These are phyloP conservation scores for Phytophthora sansomeana DNA, from an alignment of 352 stramenopile species.

Conservation along the genomic window DNA sequence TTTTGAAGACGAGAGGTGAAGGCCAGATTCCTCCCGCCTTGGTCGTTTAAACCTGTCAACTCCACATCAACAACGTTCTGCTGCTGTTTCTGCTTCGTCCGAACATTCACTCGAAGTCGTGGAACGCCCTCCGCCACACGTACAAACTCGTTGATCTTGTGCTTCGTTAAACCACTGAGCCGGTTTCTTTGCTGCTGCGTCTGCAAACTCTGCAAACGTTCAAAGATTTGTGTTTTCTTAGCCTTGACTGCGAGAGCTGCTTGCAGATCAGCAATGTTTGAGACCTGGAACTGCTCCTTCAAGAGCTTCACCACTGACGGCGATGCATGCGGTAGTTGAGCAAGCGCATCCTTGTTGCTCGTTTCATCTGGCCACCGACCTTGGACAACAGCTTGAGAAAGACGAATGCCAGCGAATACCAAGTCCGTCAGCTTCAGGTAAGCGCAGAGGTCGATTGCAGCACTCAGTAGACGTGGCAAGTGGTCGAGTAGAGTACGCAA, in stretches of 20 bases:
- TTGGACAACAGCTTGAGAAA: slow-evolving; percentile 68
- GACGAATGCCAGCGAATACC: slow-evolving; percentile 58
- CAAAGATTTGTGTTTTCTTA: slow-evolving; percentile 46
- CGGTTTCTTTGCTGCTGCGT: slow-evolving; percentile 23
- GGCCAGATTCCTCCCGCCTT: slow-evolving; percentile 38
- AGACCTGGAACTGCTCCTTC: slow-evolving; percentile 36
- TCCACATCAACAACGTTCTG: slow-evolving; percentile 44
- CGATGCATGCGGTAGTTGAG: slow-evolving; percentile 58
- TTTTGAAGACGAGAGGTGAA: slow-evolving; percentile 64
- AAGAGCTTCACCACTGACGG: slow-evolving; percentile 41
- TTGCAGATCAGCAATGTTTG: slow-evolving; percentile 45
- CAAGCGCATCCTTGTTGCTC: slow-evolving; percentile 33
- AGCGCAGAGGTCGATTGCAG: slow-evolving; percentile 91
- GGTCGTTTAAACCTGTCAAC: slow-evolving; percentile 44
- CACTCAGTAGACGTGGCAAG: slow-evolving; percentile 94
- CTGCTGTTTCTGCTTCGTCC: slow-evolving; percentile 34
- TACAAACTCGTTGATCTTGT: slow-evolving; percentile 55
- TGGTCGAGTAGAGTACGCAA: slow-evolving; percentile 97
- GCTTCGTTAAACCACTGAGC: slow-evolving; percentile 34
- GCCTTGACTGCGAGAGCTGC: slow-evolving; percentile 32
- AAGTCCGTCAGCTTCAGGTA: slow-evolving; percentile 58
- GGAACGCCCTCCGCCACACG: slow-evolving; percentile 57
- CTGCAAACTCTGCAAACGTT: slow-evolving; percentile 39
- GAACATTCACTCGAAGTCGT: slow-evolving; percentile 41
- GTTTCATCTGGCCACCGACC: slow-evolving; percentile 51